Base-by-base conservation (phyloP, 2,329 filamentous ascomycete genomes). In the Xylariaceae sp. region DNA sequence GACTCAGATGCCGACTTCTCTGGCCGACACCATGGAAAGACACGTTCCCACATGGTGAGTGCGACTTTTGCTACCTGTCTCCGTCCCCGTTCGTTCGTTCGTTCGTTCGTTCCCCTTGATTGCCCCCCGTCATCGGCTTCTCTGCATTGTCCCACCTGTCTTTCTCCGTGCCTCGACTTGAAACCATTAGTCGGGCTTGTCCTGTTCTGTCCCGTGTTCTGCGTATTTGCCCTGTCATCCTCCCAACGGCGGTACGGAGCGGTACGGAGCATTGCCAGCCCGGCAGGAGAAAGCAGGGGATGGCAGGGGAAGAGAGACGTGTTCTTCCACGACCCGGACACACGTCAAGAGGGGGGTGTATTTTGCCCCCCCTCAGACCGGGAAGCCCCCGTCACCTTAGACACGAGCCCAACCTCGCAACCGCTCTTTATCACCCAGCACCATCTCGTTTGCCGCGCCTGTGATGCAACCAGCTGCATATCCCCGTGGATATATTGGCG, bases 31-130 rank as follows among this genome's bases (percentile, higher is more conserved):
- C 88, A 92, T 76, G 89, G 89, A 78, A 92, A 92, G 84, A 89
- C 88, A 68, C 88, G 89, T 75, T 91, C 88, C 62, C 89, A 92
- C 77, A 89, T 92, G 85, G 89, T 89, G 78, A 85, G 88, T 86
- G 60, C 48, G 13, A 37, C 45, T 57, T 39, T 52, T 30, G 23
- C 23, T 30, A 30, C 23, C 23, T 30, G 23, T 30, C 23, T 30
- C 23, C 23, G 23, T 30, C 23, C 23, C 23, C 23, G 54, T 37
- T 34, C 53, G 39, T 18, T 18, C 49, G 53, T 18, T 18, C 49
- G 53, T 50, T 37, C 35, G 39, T 18, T 18, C 49, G 53, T 50
- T 39, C 35, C 56, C 34, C 30, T 48, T 55, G 18, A 55, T 59
- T 52, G 1, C 10, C 39, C 51, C 47, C 34, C 55, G 10, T 34